Conservation (phyloP, 345 rosid species). For the Aurinia saxatilis region DNA sequence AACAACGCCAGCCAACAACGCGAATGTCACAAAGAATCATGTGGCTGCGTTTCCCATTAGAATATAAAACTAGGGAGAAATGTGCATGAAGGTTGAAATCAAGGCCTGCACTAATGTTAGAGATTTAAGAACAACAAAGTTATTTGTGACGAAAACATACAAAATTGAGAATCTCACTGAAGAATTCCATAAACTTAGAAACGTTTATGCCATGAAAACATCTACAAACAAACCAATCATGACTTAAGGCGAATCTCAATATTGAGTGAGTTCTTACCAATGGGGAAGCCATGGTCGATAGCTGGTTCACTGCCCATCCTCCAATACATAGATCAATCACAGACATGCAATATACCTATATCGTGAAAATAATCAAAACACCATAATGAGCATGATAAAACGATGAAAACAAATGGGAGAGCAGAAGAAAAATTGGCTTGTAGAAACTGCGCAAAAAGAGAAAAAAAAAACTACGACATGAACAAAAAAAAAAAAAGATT, state of each 20-base stretch:
- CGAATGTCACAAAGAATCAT: slow-evolving; percentile 77
- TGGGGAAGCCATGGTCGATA: slow-evolving; percentile 73
- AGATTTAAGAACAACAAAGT: neutral
- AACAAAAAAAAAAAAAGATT: too few species aligned
- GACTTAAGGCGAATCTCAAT: neutral
- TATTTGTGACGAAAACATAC: neutral
- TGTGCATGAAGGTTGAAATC: slow-evolving; percentile 72
- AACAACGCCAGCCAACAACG: slow-evolving; percentile 79
- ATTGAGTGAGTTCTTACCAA: slow-evolving; percentile 38
- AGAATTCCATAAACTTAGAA: neutral
- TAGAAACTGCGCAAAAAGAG: too few species aligned
- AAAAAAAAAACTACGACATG: too few species aligned
- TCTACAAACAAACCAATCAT: neutral
- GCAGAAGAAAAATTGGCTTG: too few species aligned
- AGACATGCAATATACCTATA: too few species aligned
- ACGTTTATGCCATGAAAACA: neutral
- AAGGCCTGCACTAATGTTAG: slow-evolving; percentile 46
- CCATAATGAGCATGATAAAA: too few species aligned
- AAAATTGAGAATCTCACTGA: neutral
- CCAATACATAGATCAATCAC: slow-evolving; percentile 64
- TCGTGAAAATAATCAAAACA: too few species aligned
- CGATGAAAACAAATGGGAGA: too few species aligned
- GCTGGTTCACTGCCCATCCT: slow-evolving; percentile 91
- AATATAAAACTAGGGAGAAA: slow-evolving; percentile 80
- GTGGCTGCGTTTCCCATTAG: slow-evolving; percentile 99